Base-by-base conservation (phyloP, 257 asterid species). In the Solanum arcanum region DNA sequence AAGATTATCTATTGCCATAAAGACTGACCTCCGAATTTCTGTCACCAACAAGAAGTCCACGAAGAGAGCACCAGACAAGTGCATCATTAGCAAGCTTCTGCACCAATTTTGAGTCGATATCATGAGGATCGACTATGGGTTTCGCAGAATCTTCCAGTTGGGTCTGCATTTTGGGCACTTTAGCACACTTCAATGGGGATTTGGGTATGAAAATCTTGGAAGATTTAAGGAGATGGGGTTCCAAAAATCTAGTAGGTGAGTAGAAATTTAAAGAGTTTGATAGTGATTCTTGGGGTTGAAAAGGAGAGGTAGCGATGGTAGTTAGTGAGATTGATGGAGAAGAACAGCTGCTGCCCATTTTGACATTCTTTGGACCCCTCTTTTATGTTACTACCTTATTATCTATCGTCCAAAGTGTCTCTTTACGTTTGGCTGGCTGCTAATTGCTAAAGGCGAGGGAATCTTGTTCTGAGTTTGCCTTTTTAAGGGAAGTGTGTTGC, bases 41-140 rank as follows among this genome's bases (percentile, higher is more conserved):
- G 87, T 95, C 98, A 52, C 99, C 99, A 84, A 96, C 97, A 89
- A 97, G 75, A 89, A 97, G 98, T 25, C 99, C 99, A 64, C 90
- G 94, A 86, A 97, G 95, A 86, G 99, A 95, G 87, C 96, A 91
- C 98, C 97, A 95, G 62, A 97, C 99, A 88, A 97, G 89, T 87
- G 99, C 98, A 87, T 94, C 98, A 74, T 94, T 94, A 80, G 86
- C 93, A 86, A 97, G 89, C 83, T 90, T 88, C 90, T 96, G 90
- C 87, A 94, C 84, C 96, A 97, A 90, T 49, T 87, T 92, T 4
- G 91, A 84, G 56, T 94, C 93, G 77, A 95, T 82, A 49, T 78
- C 76, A 88, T 92, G 97, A 89, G 96, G 98, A 95, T 95, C 93
- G 89, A 92, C 86, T 7, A 82, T 31, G 86, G 94, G 89, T 56